Base-by-base conservation (phyloP, 2,329 filamentous ascomycete genomes). In the Arachnomyces sp. region DNA sequence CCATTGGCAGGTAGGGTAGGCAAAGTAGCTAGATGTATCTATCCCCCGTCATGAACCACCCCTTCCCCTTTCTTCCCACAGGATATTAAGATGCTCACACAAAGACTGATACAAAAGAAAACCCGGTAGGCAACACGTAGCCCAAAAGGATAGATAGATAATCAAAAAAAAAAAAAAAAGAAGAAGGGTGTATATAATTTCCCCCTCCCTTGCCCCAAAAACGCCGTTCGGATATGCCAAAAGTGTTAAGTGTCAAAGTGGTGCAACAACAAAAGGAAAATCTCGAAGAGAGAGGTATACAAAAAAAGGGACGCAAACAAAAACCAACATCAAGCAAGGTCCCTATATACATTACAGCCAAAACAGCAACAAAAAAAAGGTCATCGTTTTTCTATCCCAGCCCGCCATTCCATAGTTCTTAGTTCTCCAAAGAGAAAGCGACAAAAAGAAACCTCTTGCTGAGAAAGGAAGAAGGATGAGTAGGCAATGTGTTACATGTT, bases 41-140 rank as follows among this genome's bases (percentile, higher is more conserved):
- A 9, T 25, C 9, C 20, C 5, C 9, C 5, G 20, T 5, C 9
- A 25, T 25, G 5, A 5, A 5, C 9, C 20, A 5, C 20, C 5
- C 5, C 5, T 25, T 25, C 9, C 20, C 20, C 5, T 25, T 9
- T 9, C 20, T 25, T 25, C 20, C n/a, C 16, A n/a, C 13, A 38
- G 18, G 44, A 25, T 34, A 38, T 40, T 13, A 38, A 34, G 36
- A 32, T 33, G 39, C 34, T 33, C 30, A 42, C 38, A 35, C 35
- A 43, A 33, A 17, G 34, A 42, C 43, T 42, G 32, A 15, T 28
- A 35, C 39, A 48, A 34, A 36, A 28, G n/a, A 38, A 16, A 42
- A 11, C n/a, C 4, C n/a, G n/a, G n/a, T n/a, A n/a, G n/a, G n/a
- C n/a, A n/a, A n/a, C n/a, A n/a, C 17, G n/a, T 18, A 20, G 30